Base-by-base conservation (phyloP, 2,329 filamentous ascomycete genomes). In the Akanthomyces lecanii region DNA sequence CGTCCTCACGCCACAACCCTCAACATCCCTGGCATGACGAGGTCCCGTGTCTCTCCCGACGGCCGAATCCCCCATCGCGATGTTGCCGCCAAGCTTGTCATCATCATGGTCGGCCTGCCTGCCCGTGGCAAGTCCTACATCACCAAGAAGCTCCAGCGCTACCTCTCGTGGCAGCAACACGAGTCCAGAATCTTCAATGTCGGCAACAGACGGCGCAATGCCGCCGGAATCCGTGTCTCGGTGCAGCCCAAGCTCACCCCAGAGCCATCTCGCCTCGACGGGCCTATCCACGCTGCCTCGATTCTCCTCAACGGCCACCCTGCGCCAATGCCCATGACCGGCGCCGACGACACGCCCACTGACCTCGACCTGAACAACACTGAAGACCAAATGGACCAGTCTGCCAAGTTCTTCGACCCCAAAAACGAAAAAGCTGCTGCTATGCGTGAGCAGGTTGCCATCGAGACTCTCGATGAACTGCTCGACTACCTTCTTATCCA, bases 111-210 rank as follows among this genome's bases (percentile, higher is more conserved):
- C 65, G 95, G 95, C 66, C 79, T 99, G 70, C 95, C 95, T 3
- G 95, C 95, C 11, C 84, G 95, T 71, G 95, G 95, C 73, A 99
- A 99, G 79, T 97, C 93, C 62, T 99, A 99, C 77, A 96, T 99
- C 71, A 98, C 95, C 65, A 98, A 98, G 81, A 99, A 99, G 79
- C 85, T 99, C 66, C 90, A 95, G 64, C 86, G 95, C 65, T 99
- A 98, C 73, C 80, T 99, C 57, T 94, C 96, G 56, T 99, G 95
- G 95, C 87, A 97, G 71, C 95, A 99, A 73, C 94, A 99, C 76
- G 91, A 97, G 71, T 95, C 93, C 14, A 85, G 84, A 68, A 97
- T 99, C 69, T 99, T 99, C 85, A 99, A 99, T 71, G 95, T 99
- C 44, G 95, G 95, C 65, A 94, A 97, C 75, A 85, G 92, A 71